phyloP scores from a whole-genome alignment of 352 stramenopile species.

The Globisporangium megalacanthum region DNA sequence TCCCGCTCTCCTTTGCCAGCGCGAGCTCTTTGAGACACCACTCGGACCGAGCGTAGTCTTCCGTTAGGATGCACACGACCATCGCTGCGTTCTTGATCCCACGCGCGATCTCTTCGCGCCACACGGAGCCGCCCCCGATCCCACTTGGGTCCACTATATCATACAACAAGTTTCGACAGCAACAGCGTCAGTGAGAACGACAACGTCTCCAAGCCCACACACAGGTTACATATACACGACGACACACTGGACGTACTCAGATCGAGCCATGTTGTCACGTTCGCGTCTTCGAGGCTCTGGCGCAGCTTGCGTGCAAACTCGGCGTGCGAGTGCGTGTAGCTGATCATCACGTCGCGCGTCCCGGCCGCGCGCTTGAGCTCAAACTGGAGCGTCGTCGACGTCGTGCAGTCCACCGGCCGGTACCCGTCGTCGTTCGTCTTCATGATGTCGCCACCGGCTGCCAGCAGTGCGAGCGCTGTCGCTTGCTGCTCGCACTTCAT shows the following conservation, averaged over 20 bases:
- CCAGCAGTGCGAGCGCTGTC: conserved; percentile 59
- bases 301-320: conserved; percentile 81
- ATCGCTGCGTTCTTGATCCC: conserved; percentile 73
- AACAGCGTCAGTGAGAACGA: too few species aligned
- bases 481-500: conserved; percentile 56
- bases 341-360: conserved; percentile 83
- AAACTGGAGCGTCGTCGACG: conserved; percentile 69
- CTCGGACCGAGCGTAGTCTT: conserved; percentile 74
- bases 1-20: conserved; percentile 74
- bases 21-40: conserved; percentile 83
- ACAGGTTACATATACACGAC: too few species aligned
- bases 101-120: conserved; percentile 75
- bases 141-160: conserved; percentile 60
- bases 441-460: conserved; percentile 66
- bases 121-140: conserved; percentile 75
- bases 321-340: conserved; percentile 79
- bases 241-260: conserved; percentile 20
- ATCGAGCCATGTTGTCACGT: conserved; percentile 82
- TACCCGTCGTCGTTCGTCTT: conserved; percentile 64
- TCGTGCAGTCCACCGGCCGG: conserved; percentile 72
- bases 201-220: too few species aligned
- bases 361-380: conserved; percentile 78
- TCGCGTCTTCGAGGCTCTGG: conserved; percentile 56
- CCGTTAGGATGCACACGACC: conserved; percentile 72
- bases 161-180: too few species aligned